A percentile compares a stretch with the other conserved stretches of the same genome.
Conservation (phyloP, 805 yeast species). For the Saturnispora hagleri region DNA sequence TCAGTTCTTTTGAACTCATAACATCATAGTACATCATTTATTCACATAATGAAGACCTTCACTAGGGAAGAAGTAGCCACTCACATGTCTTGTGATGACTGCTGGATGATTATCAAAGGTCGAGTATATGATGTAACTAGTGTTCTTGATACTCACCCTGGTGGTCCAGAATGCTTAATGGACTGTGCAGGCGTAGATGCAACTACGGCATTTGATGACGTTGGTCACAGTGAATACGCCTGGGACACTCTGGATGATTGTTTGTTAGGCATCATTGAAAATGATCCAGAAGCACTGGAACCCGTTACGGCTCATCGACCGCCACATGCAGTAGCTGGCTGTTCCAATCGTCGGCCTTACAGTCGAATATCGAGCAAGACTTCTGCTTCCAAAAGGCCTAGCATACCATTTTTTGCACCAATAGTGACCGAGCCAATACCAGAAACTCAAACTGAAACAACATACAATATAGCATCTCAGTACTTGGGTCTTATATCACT, state of each 20-base stretch:
- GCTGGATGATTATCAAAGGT: slow-evolving; percentile 66
- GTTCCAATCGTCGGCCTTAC: neutral
- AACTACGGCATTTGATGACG: slow-evolving; percentile 58
- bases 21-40: neutral
- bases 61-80: slow-evolving; percentile 33
- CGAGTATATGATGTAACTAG: slow-evolving; percentile 57
- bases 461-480: neutral
- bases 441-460: neutral
- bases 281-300: slow-evolving; percentile 10
- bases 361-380: neutral
- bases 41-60: neutral
- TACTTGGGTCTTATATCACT: slow-evolving; percentile 1
- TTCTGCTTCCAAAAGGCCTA: neutral
- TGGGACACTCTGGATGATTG: slow-evolving; percentile 79
- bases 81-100: slow-evolving; percentile 41
- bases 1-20: neutral
- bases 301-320: slow-evolving; percentile 3
- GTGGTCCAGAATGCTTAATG: slow-evolving; percentile 73
- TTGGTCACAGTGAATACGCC: slow-evolving; percentile 70
- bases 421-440: neutral
- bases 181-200: slow-evolving; percentile 82
- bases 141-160: slow-evolving; percentile 60
- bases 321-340: slow-evolving; percentile 6
- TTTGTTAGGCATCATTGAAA: slow-evolving; percentile 56
- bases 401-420: neutral